Evolutionary conservation across 352 stramenopile species (phyloP), one percentile per base, ranked within the genome.

Genomic region (Phytopythium vexans): DNA sequence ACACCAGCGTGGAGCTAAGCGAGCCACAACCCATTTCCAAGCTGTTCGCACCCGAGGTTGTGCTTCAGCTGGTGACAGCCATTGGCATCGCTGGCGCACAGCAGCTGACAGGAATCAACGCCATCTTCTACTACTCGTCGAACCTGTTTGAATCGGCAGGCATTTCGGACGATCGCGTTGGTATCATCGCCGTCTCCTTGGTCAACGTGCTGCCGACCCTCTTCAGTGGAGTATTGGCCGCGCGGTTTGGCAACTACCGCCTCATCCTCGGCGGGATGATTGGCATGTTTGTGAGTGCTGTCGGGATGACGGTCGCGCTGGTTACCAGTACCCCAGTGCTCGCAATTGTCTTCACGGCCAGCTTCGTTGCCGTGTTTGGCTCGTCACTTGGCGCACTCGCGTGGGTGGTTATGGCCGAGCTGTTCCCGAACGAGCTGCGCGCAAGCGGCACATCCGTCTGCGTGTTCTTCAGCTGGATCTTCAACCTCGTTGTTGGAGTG

Each of bases 81-180:
- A 72, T 83, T 41, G 69, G 62, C 4, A 56, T 88, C 33, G 64
- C 65, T 4, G 54, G 60, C 9, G 56, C 68, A 0, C 71, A 84
- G 49, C 78, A 88, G 45, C 68, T 89, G 39, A 81, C 72, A 1
- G 79, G 76, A 32, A 70, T 90, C 64, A 90, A 85, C 47, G 80
- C 73, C 35, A 71, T 88, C 9, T 88, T 87, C 56, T 79, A 85
- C 50, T 90, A 90, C 57, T 88, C 80, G 27, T 85, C 72, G 14
- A 58, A 58, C 7, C 63, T 88, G 14, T 90, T 88, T 50, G 78
- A 70, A 31, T 57, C 77, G 33, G 76, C 77, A 7, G 79, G 79
- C 6, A 70, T 90, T 39, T 47, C 58, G 0, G 80, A 88, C 47
- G 62, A 66, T 40, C 80, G 80, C 37, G 48, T 88, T 15, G 80